phyloP scores from a whole-genome alignment of 495 filamentous ascomycete species.

The Penicillium alfredii region DNA sequence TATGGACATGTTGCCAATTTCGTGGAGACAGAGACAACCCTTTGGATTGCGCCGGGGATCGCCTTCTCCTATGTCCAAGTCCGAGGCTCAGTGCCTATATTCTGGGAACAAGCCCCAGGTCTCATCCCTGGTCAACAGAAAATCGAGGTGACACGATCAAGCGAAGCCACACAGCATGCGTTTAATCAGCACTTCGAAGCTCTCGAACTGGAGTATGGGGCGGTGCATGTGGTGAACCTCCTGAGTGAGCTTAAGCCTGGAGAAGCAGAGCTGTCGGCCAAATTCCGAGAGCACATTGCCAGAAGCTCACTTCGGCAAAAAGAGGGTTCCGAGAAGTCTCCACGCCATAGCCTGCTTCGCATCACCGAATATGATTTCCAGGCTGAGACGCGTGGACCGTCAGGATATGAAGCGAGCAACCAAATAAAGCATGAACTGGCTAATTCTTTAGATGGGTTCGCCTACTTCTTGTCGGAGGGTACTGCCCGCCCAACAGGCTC shows the following conservation, averaged over 20 bases:
- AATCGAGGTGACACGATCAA: conserved; percentile 80
- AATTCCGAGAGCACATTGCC: conserved; percentile 70
- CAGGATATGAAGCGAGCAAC: conserved; percentile 82
- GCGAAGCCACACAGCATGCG: conserved; percentile 87
- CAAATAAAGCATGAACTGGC: conserved; percentile 69
- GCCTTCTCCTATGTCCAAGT: conserved; percentile 93
- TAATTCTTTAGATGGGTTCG: conserved; percentile 75
- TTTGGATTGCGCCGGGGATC: conserved; percentile 66
- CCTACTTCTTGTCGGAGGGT: conserved; percentile 80
- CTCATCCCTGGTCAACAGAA: conserved; percentile 92
- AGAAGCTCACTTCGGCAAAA: conserved; percentile 59
- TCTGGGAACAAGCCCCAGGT: conserved; percentile 91
- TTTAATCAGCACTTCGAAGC: conserved; percentile 91
- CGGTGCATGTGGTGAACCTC: conserved; percentile 84
- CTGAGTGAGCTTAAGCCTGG: conserved; percentile 80
- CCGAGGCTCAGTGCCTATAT: conserved; percentile 86
- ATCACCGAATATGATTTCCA: conserved; percentile 92
- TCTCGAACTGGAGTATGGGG: conserved; percentile 78
- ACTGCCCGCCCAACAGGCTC: conserved; percentile 14
- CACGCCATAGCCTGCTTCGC: conserved; percentile 64
- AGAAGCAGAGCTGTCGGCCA: conserved; percentile 71
- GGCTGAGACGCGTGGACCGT: conserved; percentile 80
- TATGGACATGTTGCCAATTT: conserved; percentile 96
- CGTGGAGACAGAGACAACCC: conserved; percentile 61
- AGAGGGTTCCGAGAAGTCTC: conserved; percentile 29